phyloP scores from a whole-genome alignment of 345 rosid species.

The Orychophragmus violaceus region DNA sequence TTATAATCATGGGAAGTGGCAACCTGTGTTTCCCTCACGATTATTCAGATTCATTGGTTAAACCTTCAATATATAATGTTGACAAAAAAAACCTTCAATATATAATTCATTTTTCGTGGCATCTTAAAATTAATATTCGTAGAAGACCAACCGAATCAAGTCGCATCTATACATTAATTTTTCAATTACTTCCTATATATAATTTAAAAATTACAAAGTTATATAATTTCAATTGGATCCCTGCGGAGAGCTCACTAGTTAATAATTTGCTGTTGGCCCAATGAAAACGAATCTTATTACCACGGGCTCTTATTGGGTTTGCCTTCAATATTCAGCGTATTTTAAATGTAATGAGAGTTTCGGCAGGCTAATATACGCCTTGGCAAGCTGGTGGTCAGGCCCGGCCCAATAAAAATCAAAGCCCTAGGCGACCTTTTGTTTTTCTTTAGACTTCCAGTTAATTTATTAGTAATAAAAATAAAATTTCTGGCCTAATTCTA shows the following conservation, averaged over 20 bases:
- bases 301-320: slow-evolving; percentile 15
- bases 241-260: not conserved
- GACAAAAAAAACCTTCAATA: not conserved
- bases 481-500: too few species aligned
- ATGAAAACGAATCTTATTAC: not conserved
- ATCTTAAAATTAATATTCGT: not conserved
- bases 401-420: too few species aligned
- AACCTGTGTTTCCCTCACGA: slow-evolving; percentile 23
- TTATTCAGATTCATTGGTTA: slow-evolving; percentile 4
- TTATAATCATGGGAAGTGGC: slow-evolving; percentile 16
- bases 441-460: too few species aligned
- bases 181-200: not conserved
- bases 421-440: too few species aligned
- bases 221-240: not conserved
- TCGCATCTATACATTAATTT: not conserved
- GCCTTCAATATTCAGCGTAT: not conserved
- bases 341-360: not conserved
- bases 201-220: too few species aligned
- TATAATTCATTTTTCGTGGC: not conserved
- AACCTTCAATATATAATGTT: not conserved
- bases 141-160: not conserved
- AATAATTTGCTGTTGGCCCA: not conserved
- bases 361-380: slow-evolving; percentile 22
- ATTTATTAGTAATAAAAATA: too few species aligned
- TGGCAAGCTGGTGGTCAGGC: slow-evolving; percentile 14